Base-by-base conservation (phyloP, 23 red algal genomes). In the Gracilaria caudata region DNA sequence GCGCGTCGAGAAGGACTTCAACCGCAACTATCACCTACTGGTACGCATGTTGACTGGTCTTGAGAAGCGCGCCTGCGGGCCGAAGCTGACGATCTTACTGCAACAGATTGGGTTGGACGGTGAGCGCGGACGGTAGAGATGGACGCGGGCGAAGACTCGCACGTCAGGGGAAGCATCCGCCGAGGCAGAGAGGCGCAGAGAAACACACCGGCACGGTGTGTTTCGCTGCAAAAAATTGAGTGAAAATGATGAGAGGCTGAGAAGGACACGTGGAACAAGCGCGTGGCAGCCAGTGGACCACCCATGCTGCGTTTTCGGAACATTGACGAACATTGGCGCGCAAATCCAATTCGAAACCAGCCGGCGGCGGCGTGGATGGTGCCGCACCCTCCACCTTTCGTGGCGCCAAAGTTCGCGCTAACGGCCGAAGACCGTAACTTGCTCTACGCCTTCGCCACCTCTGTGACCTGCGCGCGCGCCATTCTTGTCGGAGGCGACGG, bases 401-500 rank as follows among this genome's bases (percentile, higher is more conserved):
- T 39, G 37, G 65, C 65, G 65, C 35, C 29, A 41, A 36, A 39
- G 33, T 36, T 71, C 65, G 65, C 65, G 65, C 34, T 13, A 39
- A 71, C 65, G 32, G 32, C 19, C 4, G 65, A 21, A 39, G 19
- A 71, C 12, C 21, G 23, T 0, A 28, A 21, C 65, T 6, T 7
- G 14, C 65, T 23, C 32, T 21, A 7, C 32, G 1, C n/a, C 32
- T 7, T 10, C 37, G 29, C 65, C 5, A 39, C 37, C 32, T 36
- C 40, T 39, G 65, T 71, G 65, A 36, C 40, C 65, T 21, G 19
- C 65, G 65, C 65, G 34, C 20, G 33, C 65, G 32, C 37, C 8
- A 39, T 21, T 21, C 65, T 71, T 71, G 65, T 71, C 65, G 65
- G 65, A 71, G 65, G 65, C 37, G 65, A 71, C 65, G 65, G 29